Percentiles rank a stretch among this genome's conserved stretches.
phyloP scores from a whole-genome alignment of 2,329 filamentous ascomycete genomes.

The Aspergillus amoenus region DNA sequence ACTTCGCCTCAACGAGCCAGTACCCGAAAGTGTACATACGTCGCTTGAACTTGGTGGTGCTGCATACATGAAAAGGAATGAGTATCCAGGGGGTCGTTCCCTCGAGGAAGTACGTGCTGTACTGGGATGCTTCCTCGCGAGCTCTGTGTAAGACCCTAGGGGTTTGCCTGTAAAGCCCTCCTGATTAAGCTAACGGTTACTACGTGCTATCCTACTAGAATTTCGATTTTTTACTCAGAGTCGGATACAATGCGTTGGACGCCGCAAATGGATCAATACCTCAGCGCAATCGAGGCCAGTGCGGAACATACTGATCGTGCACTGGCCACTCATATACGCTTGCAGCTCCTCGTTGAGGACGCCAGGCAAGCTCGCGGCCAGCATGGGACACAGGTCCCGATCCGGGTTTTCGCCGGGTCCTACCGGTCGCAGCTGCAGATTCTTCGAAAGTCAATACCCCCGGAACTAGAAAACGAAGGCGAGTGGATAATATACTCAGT shows the following conservation, averaged over 20 bases:
- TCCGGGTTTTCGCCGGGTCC: neutral
- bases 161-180: neutral
- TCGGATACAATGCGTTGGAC: slow-evolving; percentile 1
- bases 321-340: neutral
- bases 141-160: neutral
- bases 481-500: neutral
- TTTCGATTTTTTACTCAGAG: neutral
- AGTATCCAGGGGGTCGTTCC: neutral
- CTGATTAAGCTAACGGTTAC: neutral
- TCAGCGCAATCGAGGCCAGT: neutral
- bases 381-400: neutral
- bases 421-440: neutral
- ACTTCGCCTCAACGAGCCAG: neutral
- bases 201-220: neutral
- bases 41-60: neutral
- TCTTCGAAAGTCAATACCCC: neutral
- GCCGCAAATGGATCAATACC: neutral
- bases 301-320: neutral
- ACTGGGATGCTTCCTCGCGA: neutral
- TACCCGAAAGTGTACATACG: neutral
- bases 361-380: neutral
- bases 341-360: neutral
- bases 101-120: neutral
- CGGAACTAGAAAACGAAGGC: neutral
- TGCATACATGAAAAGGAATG: neutral